phyloP scores from a whole-genome alignment of 768 basidiomycete species.

The Sutorius australiensis region DNA sequence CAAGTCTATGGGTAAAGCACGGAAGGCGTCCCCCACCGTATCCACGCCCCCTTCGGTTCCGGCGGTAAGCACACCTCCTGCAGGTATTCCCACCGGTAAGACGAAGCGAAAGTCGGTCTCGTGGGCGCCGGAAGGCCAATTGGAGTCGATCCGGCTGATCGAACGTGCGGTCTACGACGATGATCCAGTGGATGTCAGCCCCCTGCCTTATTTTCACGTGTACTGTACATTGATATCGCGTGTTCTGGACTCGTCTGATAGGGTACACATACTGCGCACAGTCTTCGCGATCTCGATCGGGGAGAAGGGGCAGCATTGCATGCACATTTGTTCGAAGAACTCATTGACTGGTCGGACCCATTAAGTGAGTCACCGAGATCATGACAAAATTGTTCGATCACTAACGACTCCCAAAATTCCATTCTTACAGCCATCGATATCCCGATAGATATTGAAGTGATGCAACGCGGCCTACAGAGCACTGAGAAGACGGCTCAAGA shows the following conservation, averaged over 20 bases:
- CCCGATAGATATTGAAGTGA: conserved; percentile 51
- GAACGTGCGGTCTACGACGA: conserved; percentile 87
- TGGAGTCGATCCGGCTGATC: conserved; percentile 75
- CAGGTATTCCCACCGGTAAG: conserved; percentile 39
- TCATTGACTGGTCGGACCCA: conserved; percentile 83
- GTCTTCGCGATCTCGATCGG: conserved; percentile 80
- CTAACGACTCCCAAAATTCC: conserved; percentile 11
- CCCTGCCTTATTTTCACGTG: conserved; percentile 38
- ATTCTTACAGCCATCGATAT: conserved; percentile 54
- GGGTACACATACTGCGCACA: conserved; percentile 69
- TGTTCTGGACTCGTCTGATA: conserved; percentile 42
- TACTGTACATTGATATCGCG: conserved; percentile 52
- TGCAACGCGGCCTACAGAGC: conserved; percentile 61
- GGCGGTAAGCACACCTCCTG: conserved; percentile 31
- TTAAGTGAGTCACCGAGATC: conserved; percentile 52
- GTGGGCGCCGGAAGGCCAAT: conserved; percentile 71
- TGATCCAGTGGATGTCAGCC: conserved; percentile 82
- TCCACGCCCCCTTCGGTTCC: conserved; percentile 51
- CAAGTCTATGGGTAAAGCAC: conserved; percentile 64
- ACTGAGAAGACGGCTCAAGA: conserved; percentile 69
- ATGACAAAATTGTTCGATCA: conserved; percentile 18
- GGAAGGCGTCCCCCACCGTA: conserved; percentile 59
- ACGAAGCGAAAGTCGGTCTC: conserved; percentile 76
- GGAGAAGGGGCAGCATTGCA: conserved; percentile 85
- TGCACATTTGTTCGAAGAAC: conserved; percentile 79